Conservation (phyloP, 2,329 filamentous ascomycete genomes). For the Claviceps arundinis region DNA sequence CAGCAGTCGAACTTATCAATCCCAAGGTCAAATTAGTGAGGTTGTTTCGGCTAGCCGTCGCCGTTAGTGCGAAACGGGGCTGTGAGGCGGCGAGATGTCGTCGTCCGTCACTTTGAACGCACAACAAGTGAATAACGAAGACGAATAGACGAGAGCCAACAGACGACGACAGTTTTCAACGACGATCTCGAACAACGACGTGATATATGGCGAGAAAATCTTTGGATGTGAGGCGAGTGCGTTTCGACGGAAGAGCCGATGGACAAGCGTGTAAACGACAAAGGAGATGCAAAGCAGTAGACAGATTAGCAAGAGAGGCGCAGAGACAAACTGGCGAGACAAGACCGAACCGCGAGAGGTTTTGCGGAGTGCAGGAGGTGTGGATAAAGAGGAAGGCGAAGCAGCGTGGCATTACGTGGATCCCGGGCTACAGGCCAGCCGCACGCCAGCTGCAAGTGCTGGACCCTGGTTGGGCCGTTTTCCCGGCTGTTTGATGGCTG, state of each 20-base stretch:
- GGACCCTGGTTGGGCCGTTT: no score
- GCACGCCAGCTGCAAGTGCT: no score
- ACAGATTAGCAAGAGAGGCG: not conserved
- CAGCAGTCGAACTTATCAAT: not conserved
- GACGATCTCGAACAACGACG: no score
- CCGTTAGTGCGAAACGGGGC: no score
- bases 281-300: not conserved
- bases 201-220: no score
- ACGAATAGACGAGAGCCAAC: no score
- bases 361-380: conserved; percentile 10
- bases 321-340: not conserved
- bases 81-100: no score
- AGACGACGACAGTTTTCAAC: no score
- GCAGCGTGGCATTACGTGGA: not conserved
- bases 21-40: not conserved
- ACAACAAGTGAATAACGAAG: no score
- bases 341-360: not conserved
- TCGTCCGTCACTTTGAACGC: no score
- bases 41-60: not conserved
- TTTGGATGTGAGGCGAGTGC: not conserved
- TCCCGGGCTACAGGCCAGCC: not conserved
- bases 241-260: not conserved
- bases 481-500: no score
- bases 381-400: conserved; percentile 7
- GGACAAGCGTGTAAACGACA: not conserved